These are phyloP conservation scores for Panus rudis DNA, from an alignment of 768 basidiomycete genomes.

Conservation along the genomic window DNA sequence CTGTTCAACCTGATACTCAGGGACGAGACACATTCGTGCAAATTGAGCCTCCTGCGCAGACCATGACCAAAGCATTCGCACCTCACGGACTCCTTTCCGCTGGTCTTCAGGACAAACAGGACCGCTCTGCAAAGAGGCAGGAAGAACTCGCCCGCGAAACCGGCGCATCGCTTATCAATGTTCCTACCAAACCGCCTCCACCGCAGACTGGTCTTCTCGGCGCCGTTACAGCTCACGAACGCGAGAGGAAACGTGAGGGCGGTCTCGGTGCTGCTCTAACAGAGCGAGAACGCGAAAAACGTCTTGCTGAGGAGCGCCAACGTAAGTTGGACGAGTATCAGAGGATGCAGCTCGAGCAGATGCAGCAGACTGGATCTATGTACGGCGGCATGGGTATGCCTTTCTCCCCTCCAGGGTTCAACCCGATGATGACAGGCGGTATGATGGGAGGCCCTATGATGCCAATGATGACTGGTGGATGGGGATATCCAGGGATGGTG, in stretches of 20 bases:
- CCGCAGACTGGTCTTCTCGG: constrained; percentile 95
- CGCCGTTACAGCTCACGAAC: constrained; percentile 91
- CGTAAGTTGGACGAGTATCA: constrained; percentile 89
- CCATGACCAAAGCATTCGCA: constrained; percentile 89
- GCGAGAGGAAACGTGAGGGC: constrained; percentile 90
- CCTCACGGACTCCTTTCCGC: constrained; percentile 93
- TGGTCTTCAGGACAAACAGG: constrained; percentile 92
- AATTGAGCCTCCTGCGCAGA: constrained; percentile 60
- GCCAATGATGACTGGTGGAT: constrained; percentile 54
- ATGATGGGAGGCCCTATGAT: constrained; percentile 68
- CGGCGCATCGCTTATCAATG: constrained; percentile 89
- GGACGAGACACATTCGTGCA: constrained; percentile 61
- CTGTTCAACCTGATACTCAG: constrained; percentile 31
- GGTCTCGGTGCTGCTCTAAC: constrained; percentile 93
- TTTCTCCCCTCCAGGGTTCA: constrained; percentile 35
- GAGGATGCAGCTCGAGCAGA: constrained; percentile 83
- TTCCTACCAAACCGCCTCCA: constrained; percentile 91
- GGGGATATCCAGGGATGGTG: constrained; percentile 48
- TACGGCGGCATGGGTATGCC: constrained; percentile 46
- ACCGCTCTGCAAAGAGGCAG: constrained; percentile 91
- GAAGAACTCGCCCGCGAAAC: constrained; percentile 90
- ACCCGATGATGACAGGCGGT: constrained; percentile 71
- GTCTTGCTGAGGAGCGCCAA: constrained; percentile 87
- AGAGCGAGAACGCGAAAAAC: constrained; percentile 89
- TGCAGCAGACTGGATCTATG: constrained; percentile 60